phyloP scores from a whole-genome alignment of 306 rosid species.

The Dryas octopetala region DNA sequence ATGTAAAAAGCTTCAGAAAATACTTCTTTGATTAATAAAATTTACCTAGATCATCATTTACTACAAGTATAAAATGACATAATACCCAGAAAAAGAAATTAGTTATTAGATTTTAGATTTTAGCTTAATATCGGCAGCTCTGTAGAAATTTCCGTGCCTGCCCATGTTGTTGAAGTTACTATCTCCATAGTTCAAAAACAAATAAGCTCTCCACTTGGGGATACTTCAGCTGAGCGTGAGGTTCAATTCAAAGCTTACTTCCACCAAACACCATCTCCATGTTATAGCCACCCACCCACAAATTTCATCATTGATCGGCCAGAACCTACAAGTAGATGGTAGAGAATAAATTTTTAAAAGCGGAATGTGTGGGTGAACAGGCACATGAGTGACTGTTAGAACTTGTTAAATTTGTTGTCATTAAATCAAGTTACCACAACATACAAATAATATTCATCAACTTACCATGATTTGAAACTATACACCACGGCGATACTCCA shows the following conservation, averaged over 20 bases:
- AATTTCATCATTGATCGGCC: constrained; percentile 80
- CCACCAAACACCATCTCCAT: constrained; percentile 80
- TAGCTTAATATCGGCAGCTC: background rate
- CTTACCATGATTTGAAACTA: constrained; percentile 32
- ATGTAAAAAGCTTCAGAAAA: background rate
- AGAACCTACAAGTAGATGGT: constrained; percentile 19
- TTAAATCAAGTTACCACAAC: background rate
- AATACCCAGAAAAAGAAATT: background rate
- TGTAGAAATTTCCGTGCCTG: background rate
- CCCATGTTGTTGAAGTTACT: constrained; percentile 62
- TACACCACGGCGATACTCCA: constrained; percentile 59
- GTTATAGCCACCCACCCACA: constrained; percentile 65
- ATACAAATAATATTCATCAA: background rate
- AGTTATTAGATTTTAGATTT: background rate
- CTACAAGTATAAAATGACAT: background rate
- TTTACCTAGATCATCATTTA: background rate
- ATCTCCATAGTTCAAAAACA: constrained; percentile 69
- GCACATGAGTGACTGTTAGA: background rate
- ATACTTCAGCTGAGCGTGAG: constrained; percentile 51
- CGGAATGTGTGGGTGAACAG: background rate
- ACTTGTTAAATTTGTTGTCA: background rate
- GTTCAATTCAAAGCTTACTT: constrained; percentile 69
- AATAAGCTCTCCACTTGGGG: constrained; percentile 63
- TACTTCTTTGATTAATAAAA: background rate
- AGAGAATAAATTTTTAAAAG: background rate